phyloP scores from a whole-genome alignment of 192 early-diverging fungal species.

The Paraglomus occultum region DNA sequence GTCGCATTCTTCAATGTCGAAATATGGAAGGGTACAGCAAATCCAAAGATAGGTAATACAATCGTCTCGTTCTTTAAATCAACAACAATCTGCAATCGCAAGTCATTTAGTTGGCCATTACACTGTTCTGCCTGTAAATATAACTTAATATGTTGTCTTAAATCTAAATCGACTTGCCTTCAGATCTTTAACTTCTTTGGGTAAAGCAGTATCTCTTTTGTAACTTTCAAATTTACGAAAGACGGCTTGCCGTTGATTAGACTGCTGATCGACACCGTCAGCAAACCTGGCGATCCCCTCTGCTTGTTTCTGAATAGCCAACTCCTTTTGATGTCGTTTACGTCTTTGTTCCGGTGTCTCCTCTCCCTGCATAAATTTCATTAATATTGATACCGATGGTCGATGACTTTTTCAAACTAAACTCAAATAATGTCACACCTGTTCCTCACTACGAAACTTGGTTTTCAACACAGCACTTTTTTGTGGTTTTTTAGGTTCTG shows the following conservation, averaged over 20 bases:
- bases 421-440: conserved; percentile 13
- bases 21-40: conserved; percentile 98
- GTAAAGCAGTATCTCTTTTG: conserved; percentile 82
- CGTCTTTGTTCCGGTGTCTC: conserved; percentile 75
- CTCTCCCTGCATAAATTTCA: conserved; percentile 53
- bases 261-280: conserved; percentile 55
- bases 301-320: conserved; percentile 69
- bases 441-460: conserved; percentile 77
- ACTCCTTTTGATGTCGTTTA: conserved; percentile 84
- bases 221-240: conserved; percentile 97
- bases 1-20: conserved; percentile 91
- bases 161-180: conserved; percentile 41
- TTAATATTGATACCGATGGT: neutral
- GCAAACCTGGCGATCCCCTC: conserved; percentile 83
- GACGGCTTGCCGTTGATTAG: conserved; percentile 64
- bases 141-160: neutral
- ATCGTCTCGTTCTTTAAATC: conserved; percentile 86
- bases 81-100: conserved; percentile 70
- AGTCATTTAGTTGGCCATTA: neutral
- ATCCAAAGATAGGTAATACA: conserved; percentile 92
- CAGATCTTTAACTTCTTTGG: conserved; percentile 71
- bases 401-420: neutral
- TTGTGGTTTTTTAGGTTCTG: conserved; percentile 28
- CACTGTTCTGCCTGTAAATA: neutral
- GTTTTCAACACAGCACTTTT: conserved; percentile 70